Evolutionary conservation across 148 eudicot species (phyloP).

Genomic region (Pouteria glomerata): DNA sequence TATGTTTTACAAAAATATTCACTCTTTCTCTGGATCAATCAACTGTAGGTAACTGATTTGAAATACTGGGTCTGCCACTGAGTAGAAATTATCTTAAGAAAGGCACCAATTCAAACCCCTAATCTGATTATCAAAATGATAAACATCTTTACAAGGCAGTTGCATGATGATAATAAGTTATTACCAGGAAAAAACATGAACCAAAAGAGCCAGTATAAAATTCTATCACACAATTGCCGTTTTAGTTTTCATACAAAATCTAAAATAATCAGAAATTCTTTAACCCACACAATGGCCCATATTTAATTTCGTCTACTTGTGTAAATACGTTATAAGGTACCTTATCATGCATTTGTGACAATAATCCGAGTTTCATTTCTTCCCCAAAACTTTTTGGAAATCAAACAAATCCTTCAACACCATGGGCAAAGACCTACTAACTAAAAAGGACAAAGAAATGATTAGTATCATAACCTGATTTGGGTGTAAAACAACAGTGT

Average conservation of each 20-base stretch:
- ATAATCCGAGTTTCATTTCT: background rate
- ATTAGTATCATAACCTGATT: slow-evolving; percentile 62
- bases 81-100: background rate
- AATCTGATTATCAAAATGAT: background rate
- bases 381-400: too few relatives aligned
- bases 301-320: too few relatives aligned
- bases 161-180: background rate
- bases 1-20: too few relatives aligned
- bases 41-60: background rate
- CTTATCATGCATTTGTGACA: too few relatives aligned
- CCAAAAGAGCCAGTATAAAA: background rate
- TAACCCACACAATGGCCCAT: background rate
- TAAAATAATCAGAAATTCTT: background rate
- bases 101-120: background rate
- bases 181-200: background rate
- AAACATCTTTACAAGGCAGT: background rate
- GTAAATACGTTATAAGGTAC: too few relatives aligned
- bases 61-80: background rate
- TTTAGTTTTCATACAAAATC: background rate
- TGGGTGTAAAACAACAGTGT: slow-evolving; percentile 95
- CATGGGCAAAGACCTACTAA: too few relatives aligned
- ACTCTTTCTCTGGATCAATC: background rate
- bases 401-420: background rate
- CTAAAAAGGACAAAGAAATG: background rate
- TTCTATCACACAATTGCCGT: background rate